Evolutionary conservation across 2,329 filamentous ascomycete genomes (phyloP), one percentile per base, ranked within the genome.

Genomic region (Colletotrichum somersetense): DNA sequence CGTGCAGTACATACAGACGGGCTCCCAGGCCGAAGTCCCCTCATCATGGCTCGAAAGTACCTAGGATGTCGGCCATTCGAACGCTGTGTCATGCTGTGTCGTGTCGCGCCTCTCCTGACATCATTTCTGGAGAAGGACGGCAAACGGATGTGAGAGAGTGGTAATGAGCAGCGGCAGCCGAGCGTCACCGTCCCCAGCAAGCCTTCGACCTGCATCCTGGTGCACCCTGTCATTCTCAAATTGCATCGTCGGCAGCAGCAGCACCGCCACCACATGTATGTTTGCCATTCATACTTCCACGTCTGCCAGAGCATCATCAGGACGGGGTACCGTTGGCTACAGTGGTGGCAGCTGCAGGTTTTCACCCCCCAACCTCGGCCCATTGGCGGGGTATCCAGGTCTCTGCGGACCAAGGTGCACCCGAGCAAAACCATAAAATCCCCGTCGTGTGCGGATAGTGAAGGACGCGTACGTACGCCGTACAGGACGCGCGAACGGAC

Each of bases 121-220:
- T 52, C 44, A 62, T 52, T n/a, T 57, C 53, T 16, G 33, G 35
- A 38, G 1, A 26, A 52, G n/a, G 7, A 7, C n/a, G 20, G 46
- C 46, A 42, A 3, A 26, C 44, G 53, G 61, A 46, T 44, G 40
- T 23, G 12, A 20, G 23, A 35, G 14, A 48, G 46, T 30, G 33
- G 58, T 6, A n/a, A n/a, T n/a, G 23, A 30, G 57, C 57, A 26
- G 35, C 56, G n/a, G 35, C 23, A 42, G 42, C 33, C n/a, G 20
- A 68, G 40, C 42, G 66, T 57, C 64, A 62, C 40, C 23, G 30
- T 30, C 26, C 10, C 35, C 57, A 33, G 53, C 57, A 71, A 71
- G 56, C 62, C 61, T 66, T 26, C 7, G 48, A 46, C 50, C 35
- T 67, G 68, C 58, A 71, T 71, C 30, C n/a, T 59, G 26, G 16